Conservation (phyloP, 352 stramenopile species). For the Globisporangium nagaii region DNA sequence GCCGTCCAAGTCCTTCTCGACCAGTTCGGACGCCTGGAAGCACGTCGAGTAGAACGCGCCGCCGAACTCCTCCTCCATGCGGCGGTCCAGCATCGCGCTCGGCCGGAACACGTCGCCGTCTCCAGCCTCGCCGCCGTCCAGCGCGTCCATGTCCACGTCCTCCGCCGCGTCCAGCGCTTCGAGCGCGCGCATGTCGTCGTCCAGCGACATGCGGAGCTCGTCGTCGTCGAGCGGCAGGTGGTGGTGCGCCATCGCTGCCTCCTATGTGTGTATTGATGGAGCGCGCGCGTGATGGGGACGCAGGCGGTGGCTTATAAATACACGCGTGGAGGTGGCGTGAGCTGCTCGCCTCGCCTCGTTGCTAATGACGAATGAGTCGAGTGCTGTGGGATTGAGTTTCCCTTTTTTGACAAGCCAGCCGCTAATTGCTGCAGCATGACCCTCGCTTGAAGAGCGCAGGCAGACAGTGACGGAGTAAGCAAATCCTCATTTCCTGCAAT, state of each 20-base stretch:
- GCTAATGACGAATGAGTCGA: too few species aligned
- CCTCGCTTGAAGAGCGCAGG: too few species aligned
- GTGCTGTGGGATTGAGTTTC: too few species aligned
- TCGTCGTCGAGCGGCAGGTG: constrained; percentile 8
- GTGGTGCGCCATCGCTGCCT: constrained; percentile 1
- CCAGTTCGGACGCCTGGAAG: constrained; percentile 18
- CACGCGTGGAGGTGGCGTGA: not conserved
- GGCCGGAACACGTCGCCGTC: constrained; percentile 47
- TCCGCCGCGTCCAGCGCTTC: constrained; percentile 7
- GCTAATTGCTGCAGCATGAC: too few species aligned
- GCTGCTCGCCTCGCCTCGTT: too few species aligned
- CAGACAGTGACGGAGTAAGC: too few species aligned
- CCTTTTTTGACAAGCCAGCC: too few species aligned
- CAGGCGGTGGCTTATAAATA: not conserved
- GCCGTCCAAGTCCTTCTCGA: constrained; percentile 20
- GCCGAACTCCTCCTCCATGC: constrained; percentile 45
- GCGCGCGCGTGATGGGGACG: not conserved
- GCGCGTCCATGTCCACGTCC: constrained; percentile 5
- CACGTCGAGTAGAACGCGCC: constrained; percentile 24
- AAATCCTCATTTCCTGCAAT: too few species aligned
- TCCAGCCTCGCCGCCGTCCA: constrained; percentile 7
- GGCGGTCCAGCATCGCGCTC: constrained; percentile 50
- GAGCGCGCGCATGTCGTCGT: constrained; percentile 13
- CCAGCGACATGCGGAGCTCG: constrained; percentile 8
- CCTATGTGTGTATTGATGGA: not conserved